Base-by-base conservation (phyloP, 441 rosid species). In the Populus trichocarpa region DNA sequence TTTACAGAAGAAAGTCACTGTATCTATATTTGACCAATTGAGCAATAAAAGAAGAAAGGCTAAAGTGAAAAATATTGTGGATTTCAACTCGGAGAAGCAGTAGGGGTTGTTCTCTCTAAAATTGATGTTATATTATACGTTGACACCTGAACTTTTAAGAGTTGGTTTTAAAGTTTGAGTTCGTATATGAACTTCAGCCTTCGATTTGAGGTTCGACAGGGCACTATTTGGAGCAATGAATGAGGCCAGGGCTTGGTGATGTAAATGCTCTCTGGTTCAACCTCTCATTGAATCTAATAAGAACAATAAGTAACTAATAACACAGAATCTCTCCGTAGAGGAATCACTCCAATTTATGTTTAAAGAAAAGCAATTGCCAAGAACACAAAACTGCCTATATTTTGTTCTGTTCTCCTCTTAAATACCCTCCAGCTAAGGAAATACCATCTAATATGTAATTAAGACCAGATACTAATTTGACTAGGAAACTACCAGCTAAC, bases 81-180 rank as follows among this genome's bases (percentile, higher is more conserved):
- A 12, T 26, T 38, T 68, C 69, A 14, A 25, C n/a, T 6, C 66
- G 30, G 69, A 50, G 71, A 69, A 38, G 40, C 3, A 33, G 36
- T 11, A 12, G 50, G 50, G 67, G 26, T 25, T 77, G 70, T 40
- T 40, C 79, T 71, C 25, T 67, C 72, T 13, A 64, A 42, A 25
- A 20, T 6, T 22, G 71, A 10, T 32, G 36, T 11, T 12, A 40
- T 40, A 40, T 40, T 65, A 20, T 67, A 67, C 71, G 53, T 67
- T 10, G 70, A 64, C 77, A 14, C 13, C 9, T 64, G 16, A 40
- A 5, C 25, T 66, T 25, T 70, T 70, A 16, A 40, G 70, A 40
- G 65, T 64, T 28, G 63, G 50, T 4, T 63, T 26, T 65, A 61
- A 61, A 38, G 69, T 22, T 42, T 18, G 14, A 70, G n/a, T 35